Conservation (phyloP, 129 eudicot genomes). For the Helichrysum umbraculigerum region DNA sequence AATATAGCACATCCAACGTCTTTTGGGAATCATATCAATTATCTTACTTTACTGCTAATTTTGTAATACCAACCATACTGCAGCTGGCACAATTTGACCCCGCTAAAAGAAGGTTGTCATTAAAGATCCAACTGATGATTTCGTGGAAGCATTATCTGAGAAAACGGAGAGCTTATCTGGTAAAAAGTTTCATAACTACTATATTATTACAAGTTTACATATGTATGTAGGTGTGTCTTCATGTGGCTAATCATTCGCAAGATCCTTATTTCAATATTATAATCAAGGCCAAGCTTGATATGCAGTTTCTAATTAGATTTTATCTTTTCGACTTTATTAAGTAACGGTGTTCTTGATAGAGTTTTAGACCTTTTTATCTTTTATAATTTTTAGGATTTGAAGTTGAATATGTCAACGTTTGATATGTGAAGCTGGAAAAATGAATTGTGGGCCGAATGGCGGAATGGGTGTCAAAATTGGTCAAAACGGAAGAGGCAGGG, state of each 20-base stretch:
- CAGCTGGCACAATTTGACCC: conserved; percentile 86
- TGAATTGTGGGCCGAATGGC: no score
- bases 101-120: conserved; percentile 72
- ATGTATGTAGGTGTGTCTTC: not conserved
- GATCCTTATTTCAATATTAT: not conserved
- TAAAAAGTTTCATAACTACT: conserved; percentile 12
- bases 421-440: no score
- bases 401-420: no score
- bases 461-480: no score
- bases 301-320: conserved; percentile 50
- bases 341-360: no score
- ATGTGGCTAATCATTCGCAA: not conserved
- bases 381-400: no score
- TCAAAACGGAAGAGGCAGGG: no score
- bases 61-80: conserved; percentile 8
- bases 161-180: conserved; percentile 67
- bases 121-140: conserved; percentile 69
- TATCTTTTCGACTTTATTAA: no score
- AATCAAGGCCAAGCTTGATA: not conserved
- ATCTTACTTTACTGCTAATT: not conserved
- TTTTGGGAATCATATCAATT: not conserved
- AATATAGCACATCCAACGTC: not conserved
- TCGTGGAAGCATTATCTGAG: conserved; percentile 52
- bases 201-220: no score
- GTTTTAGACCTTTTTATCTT: no score